Base-by-base conservation (phyloP, 345 rosid species). In the Rhizophora apiculata region DNA sequence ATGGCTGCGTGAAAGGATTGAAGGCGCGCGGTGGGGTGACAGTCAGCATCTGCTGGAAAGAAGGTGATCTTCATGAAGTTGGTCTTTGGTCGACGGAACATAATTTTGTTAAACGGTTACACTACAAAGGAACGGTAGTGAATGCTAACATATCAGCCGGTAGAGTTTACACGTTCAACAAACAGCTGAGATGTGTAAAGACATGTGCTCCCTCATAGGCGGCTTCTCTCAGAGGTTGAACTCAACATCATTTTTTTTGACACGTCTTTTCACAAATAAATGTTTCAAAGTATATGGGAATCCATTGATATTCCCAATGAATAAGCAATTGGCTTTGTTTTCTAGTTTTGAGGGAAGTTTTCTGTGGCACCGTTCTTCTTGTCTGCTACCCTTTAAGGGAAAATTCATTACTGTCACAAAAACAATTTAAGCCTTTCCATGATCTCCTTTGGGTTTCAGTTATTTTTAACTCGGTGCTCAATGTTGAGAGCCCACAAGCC, bases 1-100 rank as follows among this genome's bases (percentile, higher is more conserved):
- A 79, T 29, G 98, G 99, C 39, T 71, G 65, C 27, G 92, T 79
- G 30, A 84, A 85, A 73, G 99, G 98, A 64, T 68, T 92, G 73
- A 88, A 84, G 78, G 99, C 98, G 3, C 87, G 96, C 0, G 98
- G 99, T 0, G 88, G 92, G 10, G 76, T 85, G 75, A 86, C 96
- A 0, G 86, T 95, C 58, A 82, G 62, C 79, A 73, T 92, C 72
- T 70, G 65, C 72, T 95, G 99, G 99, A 77, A 60, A 65, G 96
- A 86, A 69, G 89, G 92, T 30, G 83, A 88, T 39, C 98, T 95
- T 60, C 82, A 76, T 24, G 85, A 90, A 77, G 83, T 88, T 56
- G 83, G 82, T 62, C 72, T 92, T 49, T 76, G 79, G 85, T 80
- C 86, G 3, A 78, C 80, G 65, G 78, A 72, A 58, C 77, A 65